phyloP scores from a whole-genome alignment of 331 rosid species.

The Dryas integrifolia region DNA sequence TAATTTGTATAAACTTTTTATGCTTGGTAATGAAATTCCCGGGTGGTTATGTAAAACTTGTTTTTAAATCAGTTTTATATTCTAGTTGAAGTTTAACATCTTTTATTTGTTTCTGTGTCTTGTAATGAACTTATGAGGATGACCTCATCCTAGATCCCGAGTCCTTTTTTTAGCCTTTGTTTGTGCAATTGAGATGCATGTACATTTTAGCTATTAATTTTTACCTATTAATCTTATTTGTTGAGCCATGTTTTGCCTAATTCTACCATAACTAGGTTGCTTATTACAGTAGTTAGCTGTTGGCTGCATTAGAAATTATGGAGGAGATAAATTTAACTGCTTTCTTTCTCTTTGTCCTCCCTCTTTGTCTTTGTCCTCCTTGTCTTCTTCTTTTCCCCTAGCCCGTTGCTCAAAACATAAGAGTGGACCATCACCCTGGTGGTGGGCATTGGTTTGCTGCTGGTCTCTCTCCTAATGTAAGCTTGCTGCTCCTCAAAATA shows the following conservation, averaged over 20 bases:
- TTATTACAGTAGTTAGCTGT: not conserved
- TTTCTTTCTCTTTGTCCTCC: not conserved
- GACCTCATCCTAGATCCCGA: not conserved
- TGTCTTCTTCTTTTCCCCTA: constrained; percentile 28
- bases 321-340: constrained; percentile 1
- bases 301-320: not conserved
- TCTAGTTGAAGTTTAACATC: not conserved
- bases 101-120: not conserved
- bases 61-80: not conserved
- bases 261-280: not conserved
- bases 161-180: not conserved
- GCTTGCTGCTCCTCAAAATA: constrained; percentile 33
- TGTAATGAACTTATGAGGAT: not conserved
- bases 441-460: constrained; percentile 99
- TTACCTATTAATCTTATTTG: not conserved
- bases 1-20: not conserved
- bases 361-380: constrained; percentile 1
- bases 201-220: not conserved
- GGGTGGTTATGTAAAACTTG: not conserved
- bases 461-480: constrained; percentile 97
- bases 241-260: not conserved
- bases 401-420: constrained; percentile 87
- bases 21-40: not conserved
- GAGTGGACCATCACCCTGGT: constrained; percentile 98
- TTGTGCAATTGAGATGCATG: not conserved